Evolutionary conservation across 2,329 filamentous ascomycete genomes (phyloP).

Genomic region (Dactylellina cionopaga): DNA sequence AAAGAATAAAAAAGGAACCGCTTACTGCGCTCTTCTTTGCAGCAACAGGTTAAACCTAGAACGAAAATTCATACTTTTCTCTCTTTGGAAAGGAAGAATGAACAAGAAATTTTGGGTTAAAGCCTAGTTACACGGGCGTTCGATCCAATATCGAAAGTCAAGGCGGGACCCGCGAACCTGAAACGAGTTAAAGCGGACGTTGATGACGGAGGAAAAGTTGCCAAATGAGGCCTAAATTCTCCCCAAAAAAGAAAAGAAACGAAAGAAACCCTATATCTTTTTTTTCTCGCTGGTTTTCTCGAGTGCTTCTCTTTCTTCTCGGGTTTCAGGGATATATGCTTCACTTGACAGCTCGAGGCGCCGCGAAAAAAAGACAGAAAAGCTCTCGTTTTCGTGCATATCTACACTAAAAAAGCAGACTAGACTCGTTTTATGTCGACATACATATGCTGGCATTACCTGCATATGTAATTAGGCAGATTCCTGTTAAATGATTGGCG

Average conservation of each 20-base stretch:
- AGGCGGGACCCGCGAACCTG: slow-evolving; percentile 45
- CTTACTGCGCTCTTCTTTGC: slow-evolving; percentile 32
- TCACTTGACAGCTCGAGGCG: slow-evolving; percentile 12
- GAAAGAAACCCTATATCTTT: neutral
- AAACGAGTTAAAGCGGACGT: slow-evolving; percentile 51
- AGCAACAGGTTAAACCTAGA: slow-evolving; percentile 37
- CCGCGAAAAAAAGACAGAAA: too few species aligned
- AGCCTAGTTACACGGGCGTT: slow-evolving; percentile 45
- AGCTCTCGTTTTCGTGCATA: slow-evolving; percentile 11
- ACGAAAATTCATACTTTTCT: slow-evolving; percentile 2
- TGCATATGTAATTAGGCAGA: slow-evolving; percentile 54
- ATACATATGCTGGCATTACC: slow-evolving; percentile 51
- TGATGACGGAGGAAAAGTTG: slow-evolving; percentile 50
- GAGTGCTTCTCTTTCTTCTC: too few species aligned
- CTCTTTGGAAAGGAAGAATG: slow-evolving; percentile 11
- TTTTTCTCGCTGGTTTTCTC: neutral
- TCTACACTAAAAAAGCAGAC: slow-evolving; percentile 10
- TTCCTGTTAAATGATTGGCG: slow-evolving; percentile 51
- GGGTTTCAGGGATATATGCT: slow-evolving; percentile 35
- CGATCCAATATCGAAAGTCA: slow-evolving; percentile 53
- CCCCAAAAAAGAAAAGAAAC: slow-evolving; percentile 22
- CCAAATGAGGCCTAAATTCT: slow-evolving; percentile 44
- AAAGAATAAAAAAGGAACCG: slow-evolving; percentile 18
- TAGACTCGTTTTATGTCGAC: slow-evolving; percentile 51
- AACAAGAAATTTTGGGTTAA: slow-evolving; percentile 5